Conservation (phyloP, 192 early-diverging fungal genomes). For the Coemansia sp. region DNA sequence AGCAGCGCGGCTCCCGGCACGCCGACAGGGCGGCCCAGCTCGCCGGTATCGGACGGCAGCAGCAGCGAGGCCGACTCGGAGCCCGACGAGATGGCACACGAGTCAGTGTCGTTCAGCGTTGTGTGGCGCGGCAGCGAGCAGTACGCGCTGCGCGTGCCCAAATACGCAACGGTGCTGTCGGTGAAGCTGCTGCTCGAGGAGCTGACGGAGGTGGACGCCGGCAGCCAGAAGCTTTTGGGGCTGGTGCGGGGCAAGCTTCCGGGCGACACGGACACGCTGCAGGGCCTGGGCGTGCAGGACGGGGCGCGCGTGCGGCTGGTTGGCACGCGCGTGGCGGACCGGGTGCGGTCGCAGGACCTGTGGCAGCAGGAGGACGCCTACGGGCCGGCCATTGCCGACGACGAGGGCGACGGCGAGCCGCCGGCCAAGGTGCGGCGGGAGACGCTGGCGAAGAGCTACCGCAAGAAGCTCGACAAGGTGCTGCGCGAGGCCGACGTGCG, state of each 20-base stretch:
- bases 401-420: not conserved
- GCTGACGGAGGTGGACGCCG: constrained; percentile 60
- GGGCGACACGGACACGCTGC: constrained; percentile 29
- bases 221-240: constrained; percentile 68
- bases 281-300: constrained; percentile 11
- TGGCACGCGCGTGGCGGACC: constrained; percentile 29
- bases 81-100: constrained; percentile 43
- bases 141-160: constrained; percentile 28
- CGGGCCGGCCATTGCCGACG: constrained; percentile 7
- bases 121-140: constrained; percentile 30
- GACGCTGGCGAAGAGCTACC: constrained; percentile 14
- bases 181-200: constrained; percentile 52
- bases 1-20: too few relatives aligned
- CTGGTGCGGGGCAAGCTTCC: constrained; percentile 65
- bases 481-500: constrained; percentile 10
- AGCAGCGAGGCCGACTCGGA: too few relatives aligned
- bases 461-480: constrained; percentile 4
- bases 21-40: too few relatives aligned
- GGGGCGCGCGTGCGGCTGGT: constrained; percentile 34
- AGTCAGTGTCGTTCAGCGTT: constrained; percentile 27
- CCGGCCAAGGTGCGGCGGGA: constrained; percentile 4
- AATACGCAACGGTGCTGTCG: constrained; percentile 40
- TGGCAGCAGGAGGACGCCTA: constrained; percentile 4
- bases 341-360: constrained; percentile 4
- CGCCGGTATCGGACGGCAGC: too few relatives aligned